phyloP scores from a whole-genome alignment of 2,329 filamentous ascomycete genomes.

The Fusarium protoensiforme region DNA sequence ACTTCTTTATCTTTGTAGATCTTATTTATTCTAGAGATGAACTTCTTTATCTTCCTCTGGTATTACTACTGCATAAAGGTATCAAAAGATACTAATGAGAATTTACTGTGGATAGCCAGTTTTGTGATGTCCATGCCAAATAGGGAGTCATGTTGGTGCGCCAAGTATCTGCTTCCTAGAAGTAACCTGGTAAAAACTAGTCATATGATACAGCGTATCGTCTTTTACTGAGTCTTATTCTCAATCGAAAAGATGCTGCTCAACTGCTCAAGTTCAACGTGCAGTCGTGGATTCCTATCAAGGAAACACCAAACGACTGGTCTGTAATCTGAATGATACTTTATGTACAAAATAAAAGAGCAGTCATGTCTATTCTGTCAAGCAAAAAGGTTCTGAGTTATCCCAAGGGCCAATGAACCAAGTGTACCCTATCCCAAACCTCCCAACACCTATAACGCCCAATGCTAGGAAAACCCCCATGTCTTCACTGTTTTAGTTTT shows the following conservation, averaged over 20 bases:
- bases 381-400: neutral
- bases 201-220: neutral
- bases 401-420: neutral
- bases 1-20: neutral
- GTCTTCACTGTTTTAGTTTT: neutral
- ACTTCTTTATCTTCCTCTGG: neutral
- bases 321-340: neutral
- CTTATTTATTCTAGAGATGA: too few relatives aligned
- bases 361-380: neutral
- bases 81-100: neutral
- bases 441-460: conserved; percentile 11
- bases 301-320: neutral
- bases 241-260: neutral
- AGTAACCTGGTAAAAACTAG: neutral
- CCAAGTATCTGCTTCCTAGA: neutral
- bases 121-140: neutral
- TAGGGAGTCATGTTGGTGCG: neutral
- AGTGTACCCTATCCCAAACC: conserved; percentile 9
- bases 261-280: neutral
- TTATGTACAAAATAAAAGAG: neutral
- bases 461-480: neutral
- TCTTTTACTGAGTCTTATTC: neutral
- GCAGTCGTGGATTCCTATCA: neutral
- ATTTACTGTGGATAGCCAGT: neutral
- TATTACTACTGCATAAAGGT: neutral